Base-by-base conservation (phyloP, 2,329 filamentous ascomycete genomes). In the Rutstroemia sp. region DNA sequence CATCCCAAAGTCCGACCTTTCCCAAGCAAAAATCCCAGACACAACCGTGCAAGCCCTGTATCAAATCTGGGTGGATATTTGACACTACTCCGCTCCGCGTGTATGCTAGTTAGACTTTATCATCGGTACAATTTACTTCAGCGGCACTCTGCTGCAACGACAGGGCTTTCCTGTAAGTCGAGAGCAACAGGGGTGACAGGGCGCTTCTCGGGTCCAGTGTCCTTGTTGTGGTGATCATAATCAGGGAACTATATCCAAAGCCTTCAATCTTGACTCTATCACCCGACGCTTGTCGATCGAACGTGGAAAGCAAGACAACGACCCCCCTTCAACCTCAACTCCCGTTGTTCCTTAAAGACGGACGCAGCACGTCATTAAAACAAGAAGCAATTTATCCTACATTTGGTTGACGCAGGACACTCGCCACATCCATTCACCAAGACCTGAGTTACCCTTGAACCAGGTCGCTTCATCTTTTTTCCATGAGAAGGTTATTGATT, bases 201-300 rank as follows among this genome's bases (percentile, higher is more conserved):
- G 63, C 60, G 60, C 64, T 63, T 63, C 61, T 65, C 63, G 65
- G 65, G 60, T 66, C 61, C 54, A 63, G 52, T 63, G 60, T 60
- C 64, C 64, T 64, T 63, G 64, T 60, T 58, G 58, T 62, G 60
- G 60, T 61, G 63, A 66, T 65, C 63, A 63, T 64, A 64, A 58
- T 57, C 54, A 63, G 56, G 60, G 61, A 63, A 63, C 64, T 61
- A 62, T 59, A 55, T 62, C 59, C 58, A 62, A 48, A 56, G 58
- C 64, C 61, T 63, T 46, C 60, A 64, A 64, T 65, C 62, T 67
- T 68, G 60, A 25, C 17, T 46, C 64, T 62, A 67, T 66, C 64
- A 65, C 56, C 66, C 65, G 64, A 60, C 60, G 59, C 55, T 61
- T 62, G 63, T 64, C 65, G 64, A 66, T 65, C 63, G 62, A 67